These are phyloP conservation scores for Suillus sp. DNA, from an alignment of 768 basidiomycete species.

Conservation along the genomic window DNA sequence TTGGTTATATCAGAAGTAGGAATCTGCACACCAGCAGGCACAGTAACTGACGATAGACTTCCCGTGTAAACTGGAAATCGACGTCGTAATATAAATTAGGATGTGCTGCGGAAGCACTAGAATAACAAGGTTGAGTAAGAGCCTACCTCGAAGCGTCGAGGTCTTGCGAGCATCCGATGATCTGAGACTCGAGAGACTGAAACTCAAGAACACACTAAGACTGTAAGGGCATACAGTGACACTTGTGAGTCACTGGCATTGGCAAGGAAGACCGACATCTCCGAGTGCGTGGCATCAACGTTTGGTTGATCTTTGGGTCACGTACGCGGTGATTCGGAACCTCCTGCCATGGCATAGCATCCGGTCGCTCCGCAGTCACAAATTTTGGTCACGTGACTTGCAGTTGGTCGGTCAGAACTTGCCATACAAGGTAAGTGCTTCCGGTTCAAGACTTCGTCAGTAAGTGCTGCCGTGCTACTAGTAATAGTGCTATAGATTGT, in stretches of 20 bases:
- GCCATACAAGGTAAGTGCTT: neutral
- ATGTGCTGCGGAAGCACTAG: neutral
- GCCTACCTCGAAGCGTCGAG: neutral
- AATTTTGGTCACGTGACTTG: too few species aligned
- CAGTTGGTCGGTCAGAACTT: too few species aligned
- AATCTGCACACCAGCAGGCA: neutral
- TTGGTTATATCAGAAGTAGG: neutral
- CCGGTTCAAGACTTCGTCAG: neutral
- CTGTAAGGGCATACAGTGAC: too few species aligned
- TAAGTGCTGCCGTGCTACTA: neutral
- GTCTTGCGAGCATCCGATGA: neutral
- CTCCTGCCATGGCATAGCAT: too few species aligned
- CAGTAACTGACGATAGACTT: neutral
- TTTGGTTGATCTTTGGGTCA: too few species aligned
- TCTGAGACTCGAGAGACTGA: neutral
- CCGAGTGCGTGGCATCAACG: too few species aligned
- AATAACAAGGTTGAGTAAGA: neutral
- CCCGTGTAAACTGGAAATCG: neutral
- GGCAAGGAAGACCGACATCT: too few species aligned
- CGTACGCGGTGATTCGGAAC: too few species aligned
- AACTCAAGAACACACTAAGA: too few species aligned
- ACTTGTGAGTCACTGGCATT: too few species aligned
- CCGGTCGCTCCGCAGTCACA: too few species aligned
- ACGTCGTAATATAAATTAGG: neutral
- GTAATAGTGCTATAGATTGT: conserved; percentile 8